Conservation (phyloP, 1,284 basidiomycete species). For the Sanghuangporus baumii region DNA sequence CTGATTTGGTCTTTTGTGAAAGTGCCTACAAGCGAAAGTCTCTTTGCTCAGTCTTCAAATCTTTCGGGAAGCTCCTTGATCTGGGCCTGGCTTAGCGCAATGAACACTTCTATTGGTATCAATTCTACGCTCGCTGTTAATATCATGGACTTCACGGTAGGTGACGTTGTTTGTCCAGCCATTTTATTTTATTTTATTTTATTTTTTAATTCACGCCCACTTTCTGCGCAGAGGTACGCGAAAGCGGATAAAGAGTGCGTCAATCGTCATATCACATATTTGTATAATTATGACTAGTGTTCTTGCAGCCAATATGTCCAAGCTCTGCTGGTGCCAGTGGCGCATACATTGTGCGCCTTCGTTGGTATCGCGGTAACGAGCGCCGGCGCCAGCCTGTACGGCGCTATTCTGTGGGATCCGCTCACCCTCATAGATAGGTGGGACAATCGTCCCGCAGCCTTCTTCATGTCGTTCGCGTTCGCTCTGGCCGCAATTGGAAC, state of each 20-base stretch:
- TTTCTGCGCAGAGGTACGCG: conserved; percentile 45
- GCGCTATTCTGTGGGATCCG: conserved; percentile 46
- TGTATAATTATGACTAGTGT: background rate
- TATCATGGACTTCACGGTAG: conserved; percentile 67
- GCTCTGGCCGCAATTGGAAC: conserved; percentile 66
- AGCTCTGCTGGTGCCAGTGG: conserved; percentile 61
- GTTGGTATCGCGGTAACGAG: conserved; percentile 64
- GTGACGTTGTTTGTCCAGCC: conserved; percentile 20
- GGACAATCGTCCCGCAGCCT: conserved; percentile 74
- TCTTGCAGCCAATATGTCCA: conserved; percentile 57
- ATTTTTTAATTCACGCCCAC: background rate
- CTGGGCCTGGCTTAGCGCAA: conserved; percentile 69
- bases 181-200: too few species aligned
- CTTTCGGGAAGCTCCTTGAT: conserved; percentile 48
- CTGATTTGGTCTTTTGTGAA: conserved; percentile 70
- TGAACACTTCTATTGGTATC: conserved; percentile 65
- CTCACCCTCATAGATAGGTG: conserved; percentile 53
- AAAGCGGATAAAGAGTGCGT: conserved; percentile 52
- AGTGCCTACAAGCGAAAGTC: conserved; percentile 47
- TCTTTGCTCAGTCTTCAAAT: conserved; percentile 40
- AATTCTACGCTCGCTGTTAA: conserved; percentile 66
- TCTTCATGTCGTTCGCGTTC: conserved; percentile 70
- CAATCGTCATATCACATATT: background rate
- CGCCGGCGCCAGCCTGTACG: conserved; percentile 57
- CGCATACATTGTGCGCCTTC: conserved; percentile 55